Percentiles rank a stretch among this genome's conserved stretches.
phyloP scores from a whole-genome alignment of 2,329 filamentous ascomycete genomes.

The Neopestalotiopsis clavispora region DNA sequence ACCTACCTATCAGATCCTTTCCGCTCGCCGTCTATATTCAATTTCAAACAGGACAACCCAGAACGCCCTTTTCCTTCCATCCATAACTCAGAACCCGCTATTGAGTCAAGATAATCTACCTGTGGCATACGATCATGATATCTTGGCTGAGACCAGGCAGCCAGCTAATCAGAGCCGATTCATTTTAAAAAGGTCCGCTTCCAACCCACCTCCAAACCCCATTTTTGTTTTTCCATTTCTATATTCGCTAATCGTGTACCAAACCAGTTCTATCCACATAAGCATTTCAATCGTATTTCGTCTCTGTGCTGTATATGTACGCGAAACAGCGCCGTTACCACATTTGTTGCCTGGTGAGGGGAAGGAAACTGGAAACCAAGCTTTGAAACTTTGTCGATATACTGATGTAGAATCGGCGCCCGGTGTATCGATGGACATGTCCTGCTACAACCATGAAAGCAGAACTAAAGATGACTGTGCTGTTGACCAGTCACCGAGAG shows the following conservation, averaged over 20 bases:
- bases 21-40: neutral
- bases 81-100: neutral
- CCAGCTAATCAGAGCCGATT: neutral
- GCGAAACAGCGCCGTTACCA: neutral
- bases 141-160: neutral
- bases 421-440: too few species aligned
- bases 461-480: conserved; percentile 3
- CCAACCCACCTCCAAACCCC: neutral
- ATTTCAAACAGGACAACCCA: neutral
- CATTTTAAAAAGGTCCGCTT: neutral
- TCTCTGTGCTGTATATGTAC: neutral
- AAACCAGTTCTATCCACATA: neutral
- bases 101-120: neutral
- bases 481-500: conserved; percentile 37
- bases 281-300: neutral
- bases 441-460: neutral
- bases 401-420: too few species aligned
- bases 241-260: neutral
- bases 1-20: neutral
- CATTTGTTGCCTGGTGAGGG: neutral
- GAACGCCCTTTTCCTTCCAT: neutral
- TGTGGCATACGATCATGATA: neutral
- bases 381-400: too few species aligned
- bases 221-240: neutral
- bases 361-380: neutral